Percentiles rank a stretch among this genome's conserved stretches.
phyloP scores from a whole-genome alignment of 1,284 basidiomycete species.

The Microbotryum scabiosae region DNA sequence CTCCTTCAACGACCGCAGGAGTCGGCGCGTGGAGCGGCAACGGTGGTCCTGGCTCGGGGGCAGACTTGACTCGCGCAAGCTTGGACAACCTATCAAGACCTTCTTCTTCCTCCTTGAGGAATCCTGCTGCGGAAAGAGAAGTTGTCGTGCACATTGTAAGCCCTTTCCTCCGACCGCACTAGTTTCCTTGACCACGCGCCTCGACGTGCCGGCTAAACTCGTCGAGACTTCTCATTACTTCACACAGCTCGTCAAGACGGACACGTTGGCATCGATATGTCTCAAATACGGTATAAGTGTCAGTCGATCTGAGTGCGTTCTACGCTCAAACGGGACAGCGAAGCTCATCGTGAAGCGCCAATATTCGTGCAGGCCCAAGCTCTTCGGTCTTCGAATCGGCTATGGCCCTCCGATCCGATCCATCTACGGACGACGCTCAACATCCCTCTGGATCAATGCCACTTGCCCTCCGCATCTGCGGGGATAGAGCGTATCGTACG shows the following conservation, averaged over 20 bases:
- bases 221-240: neutral
- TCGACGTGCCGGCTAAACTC: neutral
- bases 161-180: neutral
- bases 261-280: constrained; percentile 74
- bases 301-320: constrained; percentile 20
- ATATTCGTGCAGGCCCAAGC: constrained; percentile 47
- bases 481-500: constrained; percentile 15
- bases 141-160: constrained; percentile 44
- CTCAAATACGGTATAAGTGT: constrained; percentile 77
- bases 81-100: neutral
- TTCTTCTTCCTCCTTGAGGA: neutral
- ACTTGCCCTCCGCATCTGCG: constrained; percentile 20
- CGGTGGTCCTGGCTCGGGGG: neutral
- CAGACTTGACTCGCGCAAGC: neutral
- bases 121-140: constrained; percentile 36
- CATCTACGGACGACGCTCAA: constrained; percentile 72
- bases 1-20: neutral
- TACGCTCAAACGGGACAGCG: neutral
- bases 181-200: neutral
- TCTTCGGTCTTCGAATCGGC: constrained; percentile 74
- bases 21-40: neutral
- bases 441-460: constrained; percentile 53
- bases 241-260: constrained; percentile 54
- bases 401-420: constrained; percentile 83
- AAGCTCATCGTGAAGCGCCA: too few relatives aligned